Conservation (phyloP, 2,329 filamentous ascomycete genomes). For the Colletotrichum sp. region DNA sequence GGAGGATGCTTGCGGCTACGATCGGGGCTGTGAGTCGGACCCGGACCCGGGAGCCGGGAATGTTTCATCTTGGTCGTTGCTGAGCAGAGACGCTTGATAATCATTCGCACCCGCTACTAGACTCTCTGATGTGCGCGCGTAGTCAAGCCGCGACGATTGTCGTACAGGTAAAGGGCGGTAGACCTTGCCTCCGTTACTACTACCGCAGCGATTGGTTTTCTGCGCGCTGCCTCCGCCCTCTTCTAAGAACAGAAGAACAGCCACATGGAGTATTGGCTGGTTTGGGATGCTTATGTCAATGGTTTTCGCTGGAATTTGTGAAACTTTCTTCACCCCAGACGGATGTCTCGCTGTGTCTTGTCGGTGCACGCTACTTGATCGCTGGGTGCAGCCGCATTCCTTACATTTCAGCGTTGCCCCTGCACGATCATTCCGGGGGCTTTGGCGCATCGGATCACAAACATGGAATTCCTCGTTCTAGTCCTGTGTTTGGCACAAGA, state of each 20-base stretch:
- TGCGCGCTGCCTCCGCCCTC: background rate
- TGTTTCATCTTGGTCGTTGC: background rate
- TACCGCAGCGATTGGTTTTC: background rate
- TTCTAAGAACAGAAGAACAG: background rate
- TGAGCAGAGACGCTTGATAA: rapidly evolving
- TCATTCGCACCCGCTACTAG: background rate
- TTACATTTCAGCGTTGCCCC: background rate
- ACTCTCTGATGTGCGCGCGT: too few species aligned
- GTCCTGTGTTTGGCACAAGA: background rate
- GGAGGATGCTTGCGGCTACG: background rate
- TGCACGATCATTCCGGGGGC: background rate
- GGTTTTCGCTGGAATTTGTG: background rate
- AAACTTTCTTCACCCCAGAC: background rate
- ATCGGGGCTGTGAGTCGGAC: background rate
- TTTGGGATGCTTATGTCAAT: background rate
- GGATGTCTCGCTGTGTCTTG: background rate
- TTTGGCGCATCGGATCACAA: background rate
- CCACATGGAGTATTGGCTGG: background rate
- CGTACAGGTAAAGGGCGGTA: too few species aligned
- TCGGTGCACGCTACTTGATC: background rate
- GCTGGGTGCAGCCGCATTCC: background rate
- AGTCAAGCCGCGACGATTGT: too few species aligned
- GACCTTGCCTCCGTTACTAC: background rate
- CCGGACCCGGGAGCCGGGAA: background rate
- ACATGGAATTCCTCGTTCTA: background rate